Percentiles rank a stretch among this genome's conserved stretches.
phyloP scores from a whole-genome alignment of 805 yeast species.

The Metschnikowia henanensis region DNA sequence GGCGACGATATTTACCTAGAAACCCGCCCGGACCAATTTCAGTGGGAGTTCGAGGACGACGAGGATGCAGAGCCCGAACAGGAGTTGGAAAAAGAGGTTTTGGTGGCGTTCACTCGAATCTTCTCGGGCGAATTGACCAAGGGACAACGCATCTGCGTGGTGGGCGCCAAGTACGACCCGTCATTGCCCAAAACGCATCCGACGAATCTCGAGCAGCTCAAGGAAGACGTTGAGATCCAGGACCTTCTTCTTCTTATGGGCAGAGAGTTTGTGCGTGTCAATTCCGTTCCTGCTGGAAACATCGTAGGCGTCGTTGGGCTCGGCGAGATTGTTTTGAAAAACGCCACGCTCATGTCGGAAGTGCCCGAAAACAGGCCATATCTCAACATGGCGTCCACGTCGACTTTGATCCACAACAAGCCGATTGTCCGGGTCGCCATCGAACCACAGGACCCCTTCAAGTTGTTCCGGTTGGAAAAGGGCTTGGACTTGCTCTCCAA shows the following conservation, averaged over 20 bases:
- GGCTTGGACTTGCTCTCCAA: conserved; percentile 79
- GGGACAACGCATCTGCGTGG: conserved; percentile 73
- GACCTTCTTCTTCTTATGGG: conserved; percentile 90
- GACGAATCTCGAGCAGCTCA: conserved; percentile 50
- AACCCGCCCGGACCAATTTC: conserved; percentile 36
- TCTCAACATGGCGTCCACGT: conserved; percentile 54
- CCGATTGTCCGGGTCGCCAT: conserved; percentile 95
- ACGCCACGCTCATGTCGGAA: conserved; percentile 72
- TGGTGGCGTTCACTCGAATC: conserved; percentile 86
- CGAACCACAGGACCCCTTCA: conserved; percentile 89
- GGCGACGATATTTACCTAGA: conserved; percentile 28
- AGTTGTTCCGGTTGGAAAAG: conserved; percentile 68
- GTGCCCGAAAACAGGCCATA: conserved; percentile 74
- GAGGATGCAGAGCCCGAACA: conserved; percentile 47
- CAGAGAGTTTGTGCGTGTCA: conserved; percentile 74
- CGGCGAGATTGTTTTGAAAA: conserved; percentile 77
- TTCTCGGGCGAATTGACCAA: conserved; percentile 79
- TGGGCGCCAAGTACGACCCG: conserved; percentile 90
- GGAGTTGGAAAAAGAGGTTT: conserved; percentile 54
- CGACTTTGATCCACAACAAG: conserved; percentile 54
- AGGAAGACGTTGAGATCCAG: conserved; percentile 57
- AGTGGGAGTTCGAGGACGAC: conserved; percentile 52
- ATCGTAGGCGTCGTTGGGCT: conserved; percentile 94
- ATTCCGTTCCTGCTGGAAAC: conserved; percentile 89
- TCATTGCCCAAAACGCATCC: conserved; percentile 31